Conservation (phyloP, 441 rosid species). For the Bocquillonia castaneifolia region DNA sequence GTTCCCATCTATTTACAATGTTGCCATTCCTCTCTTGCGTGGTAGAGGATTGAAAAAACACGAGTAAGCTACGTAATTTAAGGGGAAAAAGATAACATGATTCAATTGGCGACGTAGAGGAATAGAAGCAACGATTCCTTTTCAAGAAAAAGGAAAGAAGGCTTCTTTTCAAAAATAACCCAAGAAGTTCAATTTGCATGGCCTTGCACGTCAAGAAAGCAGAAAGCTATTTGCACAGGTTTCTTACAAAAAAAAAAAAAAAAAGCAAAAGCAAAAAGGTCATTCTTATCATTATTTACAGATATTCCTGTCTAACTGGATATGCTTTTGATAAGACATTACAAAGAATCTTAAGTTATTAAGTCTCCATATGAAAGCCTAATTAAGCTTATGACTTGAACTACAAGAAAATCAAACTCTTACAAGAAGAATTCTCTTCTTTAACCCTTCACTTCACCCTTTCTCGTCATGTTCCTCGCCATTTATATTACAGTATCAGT, state of each 20-base stretch:
- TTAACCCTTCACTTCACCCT: constrained; percentile 9
- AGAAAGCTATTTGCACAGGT: constrained; percentile 19
- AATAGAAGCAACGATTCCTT: constrained; percentile 25
- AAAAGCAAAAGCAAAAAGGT: constrained; percentile 5
- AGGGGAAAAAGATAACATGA: background rate
- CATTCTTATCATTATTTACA: constrained; percentile 26
- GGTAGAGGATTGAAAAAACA: background rate
- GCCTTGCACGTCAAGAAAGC: constrained; percentile 20
- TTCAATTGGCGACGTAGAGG: background rate
- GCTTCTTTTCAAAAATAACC: constrained; percentile 5
- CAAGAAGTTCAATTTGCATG: constrained; percentile 12
- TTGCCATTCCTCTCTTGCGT: background rate
- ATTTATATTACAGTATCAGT: constrained; percentile 15
- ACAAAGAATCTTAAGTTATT: constrained; percentile 30
- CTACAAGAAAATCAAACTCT: constrained; percentile 52
- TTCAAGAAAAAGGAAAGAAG: background rate
- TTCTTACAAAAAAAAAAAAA: background rate
- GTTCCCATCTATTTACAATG: no score
- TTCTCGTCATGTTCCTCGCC: background rate
- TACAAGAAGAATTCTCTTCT: constrained; percentile 27
- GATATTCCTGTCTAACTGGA: constrained; percentile 34
- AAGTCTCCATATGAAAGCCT: constrained; percentile 23
- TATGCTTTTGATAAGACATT: constrained; percentile 28
- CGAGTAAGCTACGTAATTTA: no score
- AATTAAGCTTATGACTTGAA: constrained; percentile 37